phyloP scores from a whole-genome alignment of 1,284 basidiomycete genomes.

The Microbotryomycetes sp. region DNA sequence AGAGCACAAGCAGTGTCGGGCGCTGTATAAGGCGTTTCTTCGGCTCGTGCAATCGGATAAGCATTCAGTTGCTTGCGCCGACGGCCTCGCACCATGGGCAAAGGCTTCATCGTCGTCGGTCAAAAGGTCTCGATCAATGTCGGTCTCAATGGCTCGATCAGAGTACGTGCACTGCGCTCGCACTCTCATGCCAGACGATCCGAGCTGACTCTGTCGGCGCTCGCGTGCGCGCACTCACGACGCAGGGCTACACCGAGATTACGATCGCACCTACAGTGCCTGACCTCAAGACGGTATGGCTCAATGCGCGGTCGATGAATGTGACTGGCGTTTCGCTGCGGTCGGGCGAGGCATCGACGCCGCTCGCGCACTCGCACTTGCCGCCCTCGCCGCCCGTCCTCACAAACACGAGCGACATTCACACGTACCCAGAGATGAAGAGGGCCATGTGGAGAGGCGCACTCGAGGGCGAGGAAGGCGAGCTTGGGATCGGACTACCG shows the following conservation, averaged over 20 bases:
- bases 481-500: conserved; percentile 83
- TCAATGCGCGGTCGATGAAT: conserved; percentile 80
- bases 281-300: conserved; percentile 68
- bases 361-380: conserved; percentile 44
- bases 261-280: conserved; percentile 69
- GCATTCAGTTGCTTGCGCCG: conserved; percentile 5
- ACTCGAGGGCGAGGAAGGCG: conserved; percentile 85
- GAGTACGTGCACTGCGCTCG: conserved; percentile 2
- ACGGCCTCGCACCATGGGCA: conserved; percentile 24
- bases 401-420: conserved; percentile 61
- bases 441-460: conserved; percentile 82
- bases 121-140: conserved; percentile 27
- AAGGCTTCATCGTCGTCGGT: conserved; percentile 24
- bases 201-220: neutral
- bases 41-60: too few relatives aligned
- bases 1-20: too few relatives aligned
- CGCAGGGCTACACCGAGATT: conserved; percentile 82
- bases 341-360: conserved; percentile 47
- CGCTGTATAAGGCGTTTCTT: too few relatives aligned
- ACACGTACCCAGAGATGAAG: conserved; percentile 87
- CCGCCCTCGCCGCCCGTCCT: conserved; percentile 57
- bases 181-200: neutral
- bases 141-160: conserved; percentile 23
- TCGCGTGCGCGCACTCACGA: too few relatives aligned
- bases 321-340: conserved; percentile 41